phyloP scores from a whole-genome alignment of 2,329 filamentous ascomycete genomes.

The Pseudogymnoascus sp. region DNA sequence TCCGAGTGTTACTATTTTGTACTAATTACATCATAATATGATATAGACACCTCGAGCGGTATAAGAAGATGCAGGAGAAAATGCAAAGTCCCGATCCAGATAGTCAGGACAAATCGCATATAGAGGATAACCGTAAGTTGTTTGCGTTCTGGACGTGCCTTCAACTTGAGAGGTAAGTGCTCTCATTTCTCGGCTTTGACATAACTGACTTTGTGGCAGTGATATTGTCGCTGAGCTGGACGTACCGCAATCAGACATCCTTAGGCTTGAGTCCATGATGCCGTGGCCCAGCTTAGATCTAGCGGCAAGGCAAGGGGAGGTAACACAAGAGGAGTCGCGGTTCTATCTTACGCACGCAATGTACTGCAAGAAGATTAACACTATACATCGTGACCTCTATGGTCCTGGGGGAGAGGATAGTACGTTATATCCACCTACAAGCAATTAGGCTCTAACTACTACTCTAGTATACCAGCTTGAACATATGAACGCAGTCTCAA shows the following conservation, averaged over 20 bases:
- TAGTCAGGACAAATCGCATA: background rate
- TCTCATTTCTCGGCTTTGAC: background rate
- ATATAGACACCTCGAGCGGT: background rate
- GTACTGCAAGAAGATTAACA: slow-evolving; percentile 56
- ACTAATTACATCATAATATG: background rate
- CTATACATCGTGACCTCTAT: slow-evolving; percentile 43
- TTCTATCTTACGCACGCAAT: slow-evolving; percentile 59
- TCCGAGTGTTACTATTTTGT: background rate
- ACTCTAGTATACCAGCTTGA: background rate
- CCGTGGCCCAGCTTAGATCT: slow-evolving; percentile 54
- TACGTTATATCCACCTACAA: slow-evolving; percentile 9
- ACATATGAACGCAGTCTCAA: background rate
- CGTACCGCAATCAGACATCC: slow-evolving; percentile 51
- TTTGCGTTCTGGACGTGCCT: slow-evolving; percentile 90
- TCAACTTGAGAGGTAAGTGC: slow-evolving; percentile 72
- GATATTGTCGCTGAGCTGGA: slow-evolving; percentile 85
- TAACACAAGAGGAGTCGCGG: slow-evolving; percentile 43
- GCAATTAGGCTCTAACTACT: background rate
- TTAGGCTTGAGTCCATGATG: slow-evolving; percentile 57
- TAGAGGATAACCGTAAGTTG: slow-evolving; percentile 54
- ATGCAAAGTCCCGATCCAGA: background rate
- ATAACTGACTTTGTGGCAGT: slow-evolving; percentile 36
- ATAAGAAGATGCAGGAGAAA: background rate
- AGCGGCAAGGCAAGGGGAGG: slow-evolving; percentile 36
- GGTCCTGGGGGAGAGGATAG: slow-evolving; percentile 19